Percentiles rank a stretch among this genome's conserved stretches.
Evolutionary conservation across 805 yeast species (phyloP).

Genomic region (Yarrowia sp.): DNA sequence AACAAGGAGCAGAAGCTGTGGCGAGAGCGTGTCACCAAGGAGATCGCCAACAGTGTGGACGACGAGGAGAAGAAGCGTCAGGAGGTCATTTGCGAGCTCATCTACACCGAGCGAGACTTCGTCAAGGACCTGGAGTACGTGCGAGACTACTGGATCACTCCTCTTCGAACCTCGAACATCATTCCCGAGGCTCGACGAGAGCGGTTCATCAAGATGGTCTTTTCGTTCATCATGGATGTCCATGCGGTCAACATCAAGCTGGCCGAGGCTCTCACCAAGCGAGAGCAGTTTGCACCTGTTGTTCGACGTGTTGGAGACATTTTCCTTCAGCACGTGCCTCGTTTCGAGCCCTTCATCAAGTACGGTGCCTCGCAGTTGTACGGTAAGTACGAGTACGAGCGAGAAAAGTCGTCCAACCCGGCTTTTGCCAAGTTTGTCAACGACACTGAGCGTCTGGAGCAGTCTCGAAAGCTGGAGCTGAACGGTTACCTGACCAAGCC

Average conservation of each 20-base stretch:
- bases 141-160: constrained; percentile 92
- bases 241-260: constrained; percentile 81
- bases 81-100: constrained; percentile 92
- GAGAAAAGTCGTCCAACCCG: constrained; percentile 89
- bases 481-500: constrained; percentile 94
- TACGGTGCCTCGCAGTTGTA: constrained; percentile 95
- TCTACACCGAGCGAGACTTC: constrained; percentile 92
- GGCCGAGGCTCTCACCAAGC: constrained; percentile 85
- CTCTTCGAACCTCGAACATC: constrained; percentile 82
- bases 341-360: constrained; percentile 88
- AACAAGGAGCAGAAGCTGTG: constrained; percentile 80
- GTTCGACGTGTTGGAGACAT: constrained; percentile 88
- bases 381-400: constrained; percentile 93
- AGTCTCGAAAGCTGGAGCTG: constrained; percentile 86
- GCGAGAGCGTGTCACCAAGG: constrained; percentile 89
- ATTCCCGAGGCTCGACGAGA: constrained; percentile 90
- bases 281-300: constrained; percentile 86
- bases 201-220: constrained; percentile 88
- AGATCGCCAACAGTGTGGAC: constrained; percentile 75
- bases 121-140: constrained; percentile 93
- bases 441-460: constrained; percentile 84
- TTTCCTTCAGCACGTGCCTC: constrained; percentile 79
- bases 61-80: constrained; percentile 90
- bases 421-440: constrained; percentile 92
- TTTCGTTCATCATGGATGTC: constrained; percentile 87